Evolutionary conservation across 371 early-diverging fungal species (phyloP).

Genomic region (Thermomucor indicae-seudaticae): DNA sequence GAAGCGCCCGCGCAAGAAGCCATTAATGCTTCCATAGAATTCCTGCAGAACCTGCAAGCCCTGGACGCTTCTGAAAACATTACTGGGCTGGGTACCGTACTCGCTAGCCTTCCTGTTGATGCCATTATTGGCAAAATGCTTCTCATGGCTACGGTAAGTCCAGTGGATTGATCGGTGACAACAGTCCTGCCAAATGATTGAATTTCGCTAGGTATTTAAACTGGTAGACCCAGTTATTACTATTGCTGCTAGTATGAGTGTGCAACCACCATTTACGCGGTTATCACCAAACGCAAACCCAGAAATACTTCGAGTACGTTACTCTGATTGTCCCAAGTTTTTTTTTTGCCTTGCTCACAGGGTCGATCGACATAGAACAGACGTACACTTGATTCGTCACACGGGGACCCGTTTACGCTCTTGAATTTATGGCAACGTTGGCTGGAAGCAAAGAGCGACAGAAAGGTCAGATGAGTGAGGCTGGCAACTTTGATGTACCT

Average conservation of each 20-base stretch:
- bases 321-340: no score
- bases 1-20: slow-evolving; percentile 60
- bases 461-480: slow-evolving; percentile 19
- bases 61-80: slow-evolving; percentile 51
- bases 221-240: slow-evolving; percentile 77
- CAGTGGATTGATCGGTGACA: no score
- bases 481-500: background rate
- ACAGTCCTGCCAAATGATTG: no score
- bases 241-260: slow-evolving; percentile 75
- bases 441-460: slow-evolving; percentile 51
- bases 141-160: slow-evolving; percentile 52
- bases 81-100: slow-evolving; percentile 80
- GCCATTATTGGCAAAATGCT: slow-evolving; percentile 86
- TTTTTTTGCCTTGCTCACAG: no score
- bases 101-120: slow-evolving; percentile 85
- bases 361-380: no score
- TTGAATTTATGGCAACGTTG: slow-evolving; percentile 62
- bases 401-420: slow-evolving; percentile 68
- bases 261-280: slow-evolving; percentile 63
- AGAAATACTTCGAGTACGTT: slow-evolving; percentile 34
- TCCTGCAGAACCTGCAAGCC: slow-evolving; percentile 58
- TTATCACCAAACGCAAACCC: slow-evolving; percentile 35
- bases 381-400: slow-evolving; percentile 43
- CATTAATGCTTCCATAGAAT: slow-evolving; percentile 56
- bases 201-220: slow-evolving; percentile 39